phyloP scores from a whole-genome alignment of 768 basidiomycete species.

The Collybia nuda region DNA sequence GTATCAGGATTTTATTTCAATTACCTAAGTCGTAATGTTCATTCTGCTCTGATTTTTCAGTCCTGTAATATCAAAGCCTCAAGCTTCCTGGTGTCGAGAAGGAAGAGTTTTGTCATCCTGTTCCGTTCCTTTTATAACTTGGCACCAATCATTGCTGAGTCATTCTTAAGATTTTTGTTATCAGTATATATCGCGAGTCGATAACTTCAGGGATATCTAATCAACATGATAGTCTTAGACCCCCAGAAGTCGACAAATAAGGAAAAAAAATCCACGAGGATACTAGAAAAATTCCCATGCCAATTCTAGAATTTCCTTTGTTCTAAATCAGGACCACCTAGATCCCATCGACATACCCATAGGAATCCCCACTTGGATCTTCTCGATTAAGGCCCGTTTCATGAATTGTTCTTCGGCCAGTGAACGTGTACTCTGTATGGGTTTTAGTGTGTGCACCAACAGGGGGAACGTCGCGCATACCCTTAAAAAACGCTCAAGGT shows the following conservation, averaged over 20 bases:
- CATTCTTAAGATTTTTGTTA: too few species aligned
- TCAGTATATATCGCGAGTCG: too few species aligned
- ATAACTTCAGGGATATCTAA: too few species aligned
- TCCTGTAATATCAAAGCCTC: neutral
- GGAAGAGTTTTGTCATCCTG: too few species aligned
- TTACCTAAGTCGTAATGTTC: neutral
- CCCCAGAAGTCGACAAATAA: constrained; percentile 25
- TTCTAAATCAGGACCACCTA: constrained; percentile 34
- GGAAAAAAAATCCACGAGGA: constrained; percentile 30
- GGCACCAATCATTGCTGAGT: too few species aligned
- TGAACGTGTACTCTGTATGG: constrained; percentile 69
- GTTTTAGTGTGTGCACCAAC: constrained; percentile 9
- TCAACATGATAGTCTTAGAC: too few species aligned
- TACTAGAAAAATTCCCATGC: neutral
- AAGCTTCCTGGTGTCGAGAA: too few species aligned
- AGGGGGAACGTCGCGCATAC: constrained; percentile 42
- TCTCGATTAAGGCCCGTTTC: constrained; percentile 93
- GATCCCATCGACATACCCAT: constrained; percentile 42
- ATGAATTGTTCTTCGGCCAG: constrained; percentile 96
- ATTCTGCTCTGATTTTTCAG: neutral
- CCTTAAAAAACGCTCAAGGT: constrained; percentile 92
- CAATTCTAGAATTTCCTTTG: constrained; percentile 6
- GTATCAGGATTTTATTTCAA: neutral
- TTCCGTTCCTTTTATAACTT: too few species aligned
- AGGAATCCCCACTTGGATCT: constrained; percentile 69